These are phyloP conservation scores for Cordyceps fumosorosea DNA, from an alignment of 2,329 filamentous ascomycete genomes.

Conservation along the genomic window DNA sequence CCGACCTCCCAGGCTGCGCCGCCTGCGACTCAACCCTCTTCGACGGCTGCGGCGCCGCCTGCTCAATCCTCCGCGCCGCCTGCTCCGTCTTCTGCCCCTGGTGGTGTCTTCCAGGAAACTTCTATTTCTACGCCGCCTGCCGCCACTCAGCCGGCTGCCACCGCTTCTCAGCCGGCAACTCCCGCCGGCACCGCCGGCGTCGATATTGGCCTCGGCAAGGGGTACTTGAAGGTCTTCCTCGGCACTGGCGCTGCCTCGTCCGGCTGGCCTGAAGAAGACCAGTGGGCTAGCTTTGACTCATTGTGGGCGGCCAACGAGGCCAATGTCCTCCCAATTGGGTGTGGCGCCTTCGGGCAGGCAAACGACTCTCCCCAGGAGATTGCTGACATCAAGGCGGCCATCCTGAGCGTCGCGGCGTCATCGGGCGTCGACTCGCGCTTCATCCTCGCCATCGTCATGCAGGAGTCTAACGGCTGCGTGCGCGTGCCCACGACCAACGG, in stretches of 20 bases:
- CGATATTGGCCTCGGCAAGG: slow-evolving; percentile 19
- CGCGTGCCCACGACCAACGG: slow-evolving; percentile 33
- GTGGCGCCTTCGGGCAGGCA: slow-evolving; percentile 5
- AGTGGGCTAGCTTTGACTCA: slow-evolving; percentile 23
- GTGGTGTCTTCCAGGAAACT: slow-evolving; percentile 3
- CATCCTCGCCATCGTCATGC: slow-evolving; percentile 37
- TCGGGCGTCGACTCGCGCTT: slow-evolving; percentile 32
- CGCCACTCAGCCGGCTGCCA: neutral
- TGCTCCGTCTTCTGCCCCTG: neutral
- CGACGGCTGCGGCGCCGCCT: neutral
- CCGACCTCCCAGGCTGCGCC: neutral
- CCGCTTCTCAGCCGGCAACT: neutral
- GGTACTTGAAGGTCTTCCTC: slow-evolving; percentile 21
- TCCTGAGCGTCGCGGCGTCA: slow-evolving; percentile 24
- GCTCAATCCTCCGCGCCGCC: neutral
- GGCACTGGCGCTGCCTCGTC: slow-evolving; percentile 22
- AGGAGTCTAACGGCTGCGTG: slow-evolving; percentile 39
- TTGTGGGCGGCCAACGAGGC: slow-evolving; percentile 21
- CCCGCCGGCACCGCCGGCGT: neutral
- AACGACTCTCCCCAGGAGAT: slow-evolving; percentile 19
- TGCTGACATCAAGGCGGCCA: slow-evolving; percentile 24
- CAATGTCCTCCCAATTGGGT: slow-evolving; percentile 17
- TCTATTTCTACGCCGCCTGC: neutral
- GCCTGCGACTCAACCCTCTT: neutral
- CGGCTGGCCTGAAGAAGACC: slow-evolving; percentile 23